These are phyloP conservation scores for Candida morakotiae DNA, from an alignment of 805 yeast genomes.

Conservation along the genomic window DNA sequence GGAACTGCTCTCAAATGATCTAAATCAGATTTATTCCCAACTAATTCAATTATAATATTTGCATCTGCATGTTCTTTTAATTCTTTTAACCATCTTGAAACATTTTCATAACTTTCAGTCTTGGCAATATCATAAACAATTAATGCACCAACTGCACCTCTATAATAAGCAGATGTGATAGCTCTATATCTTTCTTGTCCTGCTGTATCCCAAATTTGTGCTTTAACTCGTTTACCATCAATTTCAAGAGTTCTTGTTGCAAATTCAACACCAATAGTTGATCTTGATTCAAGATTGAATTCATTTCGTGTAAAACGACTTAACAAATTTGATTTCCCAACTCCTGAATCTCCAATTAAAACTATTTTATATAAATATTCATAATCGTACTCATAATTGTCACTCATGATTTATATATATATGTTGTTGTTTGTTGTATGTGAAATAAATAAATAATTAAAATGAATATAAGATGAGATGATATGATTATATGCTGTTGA, in stretches of 20 bases:
- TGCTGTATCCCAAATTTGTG: constrained; percentile 98
- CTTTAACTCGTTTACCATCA: constrained; percentile 79
- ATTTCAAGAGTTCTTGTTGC: constrained; percentile 92
- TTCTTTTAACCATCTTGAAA: constrained; percentile 86
- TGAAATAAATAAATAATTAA: too few relatives aligned
- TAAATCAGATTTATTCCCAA: constrained; percentile 88
- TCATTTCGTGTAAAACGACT: constrained; percentile 95
- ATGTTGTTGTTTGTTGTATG: too few relatives aligned
- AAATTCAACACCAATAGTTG: constrained; percentile 97
- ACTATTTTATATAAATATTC: constrained; percentile 94
- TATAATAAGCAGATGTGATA: constrained; percentile 92
- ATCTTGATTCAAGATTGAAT: constrained; percentile 88
- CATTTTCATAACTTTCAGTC: constrained; percentile 79
- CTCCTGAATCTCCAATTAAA: constrained; percentile 95
- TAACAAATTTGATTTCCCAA: constrained; percentile 90
- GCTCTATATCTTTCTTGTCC: constrained; percentile 99
- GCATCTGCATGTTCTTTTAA: constrained; percentile 90
- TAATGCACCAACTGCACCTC: constrained; percentile 98
- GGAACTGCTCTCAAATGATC: constrained; percentile 94
- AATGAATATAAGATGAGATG: too few relatives aligned
- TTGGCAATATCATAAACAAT: constrained; percentile 94
- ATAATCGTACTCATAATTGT: constrained; percentile 59
- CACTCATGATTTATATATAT: constrained; percentile 22
- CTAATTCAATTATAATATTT: constrained; percentile 89
- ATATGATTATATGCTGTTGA: too few relatives aligned